phyloP scores from a whole-genome alignment of 768 basidiomycete species.

The Tephrocybe sp. region DNA sequence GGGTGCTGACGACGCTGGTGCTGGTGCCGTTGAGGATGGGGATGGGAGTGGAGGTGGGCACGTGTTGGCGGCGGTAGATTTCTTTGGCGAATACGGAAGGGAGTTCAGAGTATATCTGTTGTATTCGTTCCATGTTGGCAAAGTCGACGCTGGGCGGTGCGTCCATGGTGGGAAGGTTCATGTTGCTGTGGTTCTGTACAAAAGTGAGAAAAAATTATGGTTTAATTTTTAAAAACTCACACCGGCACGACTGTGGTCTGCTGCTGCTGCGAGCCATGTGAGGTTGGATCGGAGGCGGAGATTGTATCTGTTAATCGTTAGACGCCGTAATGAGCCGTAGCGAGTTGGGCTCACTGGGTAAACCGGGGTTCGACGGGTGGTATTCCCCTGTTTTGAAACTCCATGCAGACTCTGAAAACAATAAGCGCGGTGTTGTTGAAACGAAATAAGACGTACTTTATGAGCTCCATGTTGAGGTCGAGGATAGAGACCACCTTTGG shows the following conservation, averaged over 20 bases:
- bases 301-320: slow-evolving; percentile 46
- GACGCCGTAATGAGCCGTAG: not conserved
- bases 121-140: slow-evolving; percentile 51
- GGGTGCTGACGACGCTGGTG: slow-evolving; percentile 7
- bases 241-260: slow-evolving; percentile 51
- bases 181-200: slow-evolving; percentile 29
- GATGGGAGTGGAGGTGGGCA: slow-evolving; percentile 20
- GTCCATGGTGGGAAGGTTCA: slow-evolving; percentile 58
- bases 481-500: slow-evolving; percentile 62
- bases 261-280: slow-evolving; percentile 67
- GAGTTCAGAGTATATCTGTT: slow-evolving; percentile 62
- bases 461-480: slow-evolving; percentile 67
- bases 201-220: not conserved
- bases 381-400: slow-evolving; percentile 57
- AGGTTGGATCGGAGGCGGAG: slow-evolving; percentile 69
- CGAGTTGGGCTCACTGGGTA: slow-evolving; percentile 46
- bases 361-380: slow-evolving; percentile 47
- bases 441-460: slow-evolving; percentile 48
- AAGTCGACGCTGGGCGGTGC: slow-evolving; percentile 52
- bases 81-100: slow-evolving; percentile 64
- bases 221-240: slow-evolving; percentile 31
- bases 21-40: slow-evolving; percentile 11
- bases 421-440: slow-evolving; percentile 5
- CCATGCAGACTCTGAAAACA: slow-evolving; percentile 53
- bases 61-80: slow-evolving; percentile 45